Evolutionary conservation across 768 basidiomycete genomes (phyloP), one percentile per base, ranked within the genome.

Genomic region (Leccinum arenicola): DNA sequence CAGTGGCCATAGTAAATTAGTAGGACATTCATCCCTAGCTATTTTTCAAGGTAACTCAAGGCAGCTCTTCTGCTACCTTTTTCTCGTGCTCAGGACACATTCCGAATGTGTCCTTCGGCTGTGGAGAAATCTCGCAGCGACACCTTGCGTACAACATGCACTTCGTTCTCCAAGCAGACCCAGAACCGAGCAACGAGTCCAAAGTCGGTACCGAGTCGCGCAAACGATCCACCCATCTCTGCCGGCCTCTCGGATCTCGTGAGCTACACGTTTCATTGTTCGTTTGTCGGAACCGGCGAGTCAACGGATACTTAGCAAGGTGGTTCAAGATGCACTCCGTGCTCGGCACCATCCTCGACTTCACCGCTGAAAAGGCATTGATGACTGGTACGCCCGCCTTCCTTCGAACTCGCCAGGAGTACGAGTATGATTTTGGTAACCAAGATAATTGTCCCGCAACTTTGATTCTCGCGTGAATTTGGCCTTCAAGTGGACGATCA

Each of bases 241-340:
- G 95, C 95, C 1, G 95, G 95, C n/a, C 75, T 95, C 55, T 93
- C 93, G 5, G 97, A 98, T 74, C 75, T 88, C 80, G 95, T 98
- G 67, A 70, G 89, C 75, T 17, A 23, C 33, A 1, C 19, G 56
- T 61, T 60, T 59, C 38, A 8, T 38, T 43, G 31, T 17, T 47
- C 14, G 7, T 36, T 31, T 49, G 12, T 21, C 21, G 25, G 33
- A 56, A 48, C 29, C 58, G 61, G 38, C 63, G 61, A 51, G 82
- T 87, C 56, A 95, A 99, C 66, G 97, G 97, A 0, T 98, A 78
- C 70, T 74, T 99, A 60, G 97, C 97, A 1, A 80, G 97, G 64
- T 81, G 82, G 57, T 98, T 81, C 77, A 86, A 89, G 31, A 93
- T 92, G 89, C 82, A 83, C 54, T 86, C 92, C 14, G 94, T 98